Conservation (phyloP, 345 rosid genomes). For the Gossypium australe region DNA sequence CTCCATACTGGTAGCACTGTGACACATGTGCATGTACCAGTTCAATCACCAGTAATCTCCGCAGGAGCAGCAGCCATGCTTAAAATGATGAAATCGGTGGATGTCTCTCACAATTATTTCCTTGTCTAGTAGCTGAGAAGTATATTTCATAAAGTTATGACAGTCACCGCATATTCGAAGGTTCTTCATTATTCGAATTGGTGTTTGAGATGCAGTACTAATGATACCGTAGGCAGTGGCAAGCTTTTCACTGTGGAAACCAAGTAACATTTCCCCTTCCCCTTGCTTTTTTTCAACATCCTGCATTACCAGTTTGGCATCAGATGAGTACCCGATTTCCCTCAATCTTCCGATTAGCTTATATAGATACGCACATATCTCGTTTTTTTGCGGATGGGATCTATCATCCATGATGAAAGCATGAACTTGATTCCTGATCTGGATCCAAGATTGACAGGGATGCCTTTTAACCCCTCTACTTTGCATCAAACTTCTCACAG, state of each 20-base stretch:
- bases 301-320: slow-evolving; percentile 26
- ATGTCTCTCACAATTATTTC: slow-evolving; percentile 37
- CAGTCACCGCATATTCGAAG: slow-evolving; percentile 36
- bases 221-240: slow-evolving; percentile 37
- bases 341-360: slow-evolving; percentile 28
- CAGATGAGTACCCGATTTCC: slow-evolving; percentile 33
- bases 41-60: slow-evolving; percentile 39
- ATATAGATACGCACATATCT: slow-evolving; percentile 27
- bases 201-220: slow-evolving; percentile 18
- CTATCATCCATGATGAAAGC: slow-evolving; percentile 34
- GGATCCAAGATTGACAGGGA: slow-evolving; percentile 57
- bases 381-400: slow-evolving; percentile 23
- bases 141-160: slow-evolving; percentile 34
- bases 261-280: slow-evolving; percentile 22
- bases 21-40: not conserved
- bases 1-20: not conserved
- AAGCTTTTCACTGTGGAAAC: slow-evolving; percentile 39
- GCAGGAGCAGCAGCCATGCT: slow-evolving; percentile 36
- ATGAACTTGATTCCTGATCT: slow-evolving; percentile 31
- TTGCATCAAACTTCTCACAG: slow-evolving; percentile 35
- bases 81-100: slow-evolving; percentile 38
- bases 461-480: slow-evolving; percentile 32
- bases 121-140: slow-evolving; percentile 30
- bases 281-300: slow-evolving; percentile 41
- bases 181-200: slow-evolving; percentile 35